Percentiles rank a stretch among this genome's conserved stretches.
Conservation (phyloP, 805 yeast genomes). For the Starmerella gropengiesseri region DNA sequence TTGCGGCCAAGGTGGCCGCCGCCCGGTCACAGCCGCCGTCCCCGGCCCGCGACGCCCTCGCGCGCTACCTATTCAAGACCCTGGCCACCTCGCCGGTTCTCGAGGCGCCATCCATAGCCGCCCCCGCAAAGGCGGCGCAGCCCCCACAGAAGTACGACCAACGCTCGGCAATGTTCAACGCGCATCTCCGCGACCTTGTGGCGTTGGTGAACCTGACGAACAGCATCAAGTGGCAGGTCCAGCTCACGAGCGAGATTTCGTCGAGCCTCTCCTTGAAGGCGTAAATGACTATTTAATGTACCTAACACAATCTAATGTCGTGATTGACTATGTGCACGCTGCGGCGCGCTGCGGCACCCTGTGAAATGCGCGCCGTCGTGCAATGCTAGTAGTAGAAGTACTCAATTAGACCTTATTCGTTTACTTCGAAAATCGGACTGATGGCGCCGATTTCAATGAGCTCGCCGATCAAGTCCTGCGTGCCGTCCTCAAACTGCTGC, state of each 20-base stretch:
- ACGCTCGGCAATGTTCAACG: constrained; percentile 52
- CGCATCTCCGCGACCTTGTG: constrained; percentile 67
- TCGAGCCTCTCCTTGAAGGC: constrained; percentile 22
- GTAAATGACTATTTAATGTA: constrained; percentile 35
- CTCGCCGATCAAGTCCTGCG: constrained; percentile 29
- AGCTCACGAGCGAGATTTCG: constrained; percentile 55
- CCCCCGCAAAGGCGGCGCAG: constrained; percentile 11
- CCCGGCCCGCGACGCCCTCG: constrained; percentile 34
- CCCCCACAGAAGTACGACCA: constrained; percentile 32
- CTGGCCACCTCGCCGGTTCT: constrained; percentile 32
- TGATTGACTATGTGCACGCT: too few species aligned
- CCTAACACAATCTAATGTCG: too few species aligned
- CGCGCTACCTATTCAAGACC: constrained; percentile 49
- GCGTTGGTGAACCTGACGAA: constrained; percentile 74
- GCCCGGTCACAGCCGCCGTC: constrained; percentile 7
- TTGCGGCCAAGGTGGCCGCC: constrained; percentile 12
- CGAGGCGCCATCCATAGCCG: constrained; percentile 17
- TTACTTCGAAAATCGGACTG: constrained; percentile 25
- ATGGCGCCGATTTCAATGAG: constrained; percentile 30
- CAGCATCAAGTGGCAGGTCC: constrained; percentile 75
- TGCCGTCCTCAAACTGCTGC: constrained; percentile 12
- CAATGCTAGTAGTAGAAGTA: not conserved
- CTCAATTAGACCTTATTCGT: too few species aligned
- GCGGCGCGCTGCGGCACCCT: too few species aligned
- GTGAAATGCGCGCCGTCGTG: too few species aligned